phyloP scores from a whole-genome alignment of 352 stramenopile genomes.

The Phytopythium oedochilum region DNA sequence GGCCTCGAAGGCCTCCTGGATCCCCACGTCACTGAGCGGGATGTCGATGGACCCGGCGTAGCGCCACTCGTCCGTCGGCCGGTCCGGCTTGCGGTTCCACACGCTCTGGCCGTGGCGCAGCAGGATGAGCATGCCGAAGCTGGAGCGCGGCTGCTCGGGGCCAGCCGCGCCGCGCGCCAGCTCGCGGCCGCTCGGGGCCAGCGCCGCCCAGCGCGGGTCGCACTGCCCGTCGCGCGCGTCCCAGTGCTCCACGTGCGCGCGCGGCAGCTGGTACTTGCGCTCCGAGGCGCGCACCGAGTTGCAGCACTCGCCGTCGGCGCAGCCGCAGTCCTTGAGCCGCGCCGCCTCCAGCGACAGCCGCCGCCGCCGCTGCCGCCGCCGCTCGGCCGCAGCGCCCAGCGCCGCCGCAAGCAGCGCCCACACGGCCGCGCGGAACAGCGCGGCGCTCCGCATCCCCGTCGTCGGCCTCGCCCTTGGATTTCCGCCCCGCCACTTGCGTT shows the following conservation, averaged over 20 bases:
- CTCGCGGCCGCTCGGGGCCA: conserved; percentile 24
- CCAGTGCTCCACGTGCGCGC: conserved; percentile 70
- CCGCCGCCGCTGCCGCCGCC: conserved; percentile 16
- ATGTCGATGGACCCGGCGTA: conserved; percentile 85
- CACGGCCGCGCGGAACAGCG: conserved; percentile 1
- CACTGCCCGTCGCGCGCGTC: conserved; percentile 45
- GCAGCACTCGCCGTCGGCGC: conserved; percentile 70
- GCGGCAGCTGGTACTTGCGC: conserved; percentile 65
- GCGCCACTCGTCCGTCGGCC: conserved; percentile 66
- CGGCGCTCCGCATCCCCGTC: not conserved
- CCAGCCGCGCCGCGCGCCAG: conserved; percentile 9
- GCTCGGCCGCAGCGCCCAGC: conserved; percentile 24
- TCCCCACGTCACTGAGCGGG: conserved; percentile 72
- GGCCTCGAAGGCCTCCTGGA: conserved; percentile 78
- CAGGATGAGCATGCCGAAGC: conserved; percentile 75
- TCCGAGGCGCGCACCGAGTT: conserved; percentile 55
- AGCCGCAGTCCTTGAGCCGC: conserved; percentile 32
- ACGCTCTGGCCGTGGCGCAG: conserved; percentile 83
- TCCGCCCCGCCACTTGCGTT: not conserved
- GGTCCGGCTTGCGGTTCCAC: conserved; percentile 80
- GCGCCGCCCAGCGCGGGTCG: conserved; percentile 48
- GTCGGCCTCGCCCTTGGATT: not conserved
- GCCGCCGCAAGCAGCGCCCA: conserved; percentile 14
- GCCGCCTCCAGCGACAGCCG: not conserved
- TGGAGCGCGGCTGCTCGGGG: conserved; percentile 35